Evolutionary conservation across 1,284 basidiomycete species (phyloP).

Genomic region (Entoloma clypeatum): DNA sequence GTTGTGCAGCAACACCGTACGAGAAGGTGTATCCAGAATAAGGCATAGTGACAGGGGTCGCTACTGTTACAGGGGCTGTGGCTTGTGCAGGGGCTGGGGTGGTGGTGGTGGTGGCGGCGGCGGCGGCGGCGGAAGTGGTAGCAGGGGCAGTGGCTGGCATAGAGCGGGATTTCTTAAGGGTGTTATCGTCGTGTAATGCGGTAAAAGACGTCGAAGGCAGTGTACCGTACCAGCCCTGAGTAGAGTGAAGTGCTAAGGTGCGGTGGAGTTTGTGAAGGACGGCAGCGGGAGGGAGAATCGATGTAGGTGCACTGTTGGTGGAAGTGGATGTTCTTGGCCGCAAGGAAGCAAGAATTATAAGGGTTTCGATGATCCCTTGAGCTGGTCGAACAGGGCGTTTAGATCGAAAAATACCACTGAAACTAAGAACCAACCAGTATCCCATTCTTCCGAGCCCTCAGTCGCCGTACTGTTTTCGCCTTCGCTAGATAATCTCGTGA

Average conservation of each 20-base stretch:
- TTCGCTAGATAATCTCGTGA: conserved; percentile 43
- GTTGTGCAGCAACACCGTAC: conserved; percentile 23
- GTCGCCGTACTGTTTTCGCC: conserved; percentile 46
- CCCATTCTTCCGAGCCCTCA: conserved; percentile 74
- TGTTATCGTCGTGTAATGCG: conserved; percentile 70
- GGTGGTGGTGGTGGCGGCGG: conserved; percentile 14
- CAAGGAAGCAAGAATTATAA: conserved; percentile 63
- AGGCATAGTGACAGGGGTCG: conserved; percentile 23
- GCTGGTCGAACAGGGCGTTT: conserved; percentile 39
- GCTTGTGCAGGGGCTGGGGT: conserved; percentile 24
- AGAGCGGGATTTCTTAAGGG: conserved; percentile 45
- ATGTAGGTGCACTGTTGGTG: conserved; percentile 31
- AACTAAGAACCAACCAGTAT: conserved; percentile 48
- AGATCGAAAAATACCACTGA: conserved; percentile 15
- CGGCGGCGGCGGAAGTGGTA: conserved; percentile 20
- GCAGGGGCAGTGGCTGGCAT: conserved; percentile 24
- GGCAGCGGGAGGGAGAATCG: conserved; percentile 57
- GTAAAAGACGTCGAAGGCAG: conserved; percentile 53
- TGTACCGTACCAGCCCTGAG: conserved; percentile 71
- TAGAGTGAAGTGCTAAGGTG: conserved; percentile 56
- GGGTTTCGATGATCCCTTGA: conserved; percentile 65
- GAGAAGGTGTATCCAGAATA: conserved; percentile 36
- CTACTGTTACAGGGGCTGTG: conserved; percentile 11
- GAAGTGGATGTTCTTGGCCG: conserved; percentile 53
- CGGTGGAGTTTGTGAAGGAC: conserved; percentile 64